Percentiles rank a stretch among this genome's conserved stretches.
phyloP scores from a whole-genome alignment of 1,284 basidiomycete genomes.

The Rhodotorula sp. region DNA sequence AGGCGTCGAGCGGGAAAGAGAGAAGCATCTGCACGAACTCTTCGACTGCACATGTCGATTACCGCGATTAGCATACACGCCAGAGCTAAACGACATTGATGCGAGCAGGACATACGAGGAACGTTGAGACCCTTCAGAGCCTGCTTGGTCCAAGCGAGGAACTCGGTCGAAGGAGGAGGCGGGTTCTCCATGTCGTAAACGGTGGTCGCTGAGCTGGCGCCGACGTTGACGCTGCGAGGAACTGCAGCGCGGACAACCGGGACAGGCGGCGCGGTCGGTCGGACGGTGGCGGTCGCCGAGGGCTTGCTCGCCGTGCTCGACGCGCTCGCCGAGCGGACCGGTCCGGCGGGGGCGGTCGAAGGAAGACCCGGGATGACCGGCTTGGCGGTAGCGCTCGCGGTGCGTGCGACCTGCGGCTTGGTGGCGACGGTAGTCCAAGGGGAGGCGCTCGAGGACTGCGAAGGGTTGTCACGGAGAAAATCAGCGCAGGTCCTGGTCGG shows the following conservation, averaged over 20 bases:
- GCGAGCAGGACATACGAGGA: constrained; percentile 27
- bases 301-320: constrained; percentile 31
- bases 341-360: constrained; percentile 37
- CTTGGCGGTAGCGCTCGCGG: constrained; percentile 15
- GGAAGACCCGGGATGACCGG: constrained; percentile 35
- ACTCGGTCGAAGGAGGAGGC: constrained; percentile 64
- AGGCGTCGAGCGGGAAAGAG: constrained; percentile 83
- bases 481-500: background rate
- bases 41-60: constrained; percentile 58
- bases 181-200: constrained; percentile 50
- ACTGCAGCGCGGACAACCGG: constrained; percentile 45
- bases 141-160: constrained; percentile 86
- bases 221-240: constrained; percentile 37
- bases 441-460: background rate
- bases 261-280: constrained; percentile 33
- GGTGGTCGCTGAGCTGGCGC: constrained; percentile 26
- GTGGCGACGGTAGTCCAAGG: constrained; percentile 38
- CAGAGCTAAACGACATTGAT: constrained; percentile 1
- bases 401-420: constrained; percentile 22
- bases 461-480: background rate
- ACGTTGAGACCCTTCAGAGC: constrained; percentile 72
- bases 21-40: constrained; percentile 81
- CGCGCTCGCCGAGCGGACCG: constrained; percentile 26
- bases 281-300: constrained; percentile 21
- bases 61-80: constrained; percentile 45